Percentiles rank a stretch among this genome's conserved stretches.
phyloP scores from a whole-genome alignment of 192 early-diverging fungal species.

The Phycomyces blakesleeanus region DNA sequence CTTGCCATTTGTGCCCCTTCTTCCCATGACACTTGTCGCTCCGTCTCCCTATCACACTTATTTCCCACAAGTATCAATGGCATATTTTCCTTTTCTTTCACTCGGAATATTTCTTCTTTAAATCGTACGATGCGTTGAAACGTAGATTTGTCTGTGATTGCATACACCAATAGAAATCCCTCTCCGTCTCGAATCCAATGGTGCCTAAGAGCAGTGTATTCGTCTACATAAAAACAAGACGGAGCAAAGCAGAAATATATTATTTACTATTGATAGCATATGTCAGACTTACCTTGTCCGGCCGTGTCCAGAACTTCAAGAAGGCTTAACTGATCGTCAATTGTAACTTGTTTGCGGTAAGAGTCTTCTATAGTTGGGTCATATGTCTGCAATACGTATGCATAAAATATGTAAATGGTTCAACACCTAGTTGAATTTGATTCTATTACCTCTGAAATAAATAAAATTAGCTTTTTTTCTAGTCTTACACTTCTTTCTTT shows the following conservation, averaged over 20 bases:
- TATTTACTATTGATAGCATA: no score
- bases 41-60: slow-evolving; percentile 80
- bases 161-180: slow-evolving; percentile 83
- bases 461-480: no score
- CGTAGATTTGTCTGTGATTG: slow-evolving; percentile 75
- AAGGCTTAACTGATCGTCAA: slow-evolving; percentile 93
- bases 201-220: slow-evolving; percentile 73
- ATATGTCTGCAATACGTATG: slow-evolving; percentile 60
- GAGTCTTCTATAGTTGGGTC: slow-evolving; percentile 98
- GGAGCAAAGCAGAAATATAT: neutral
- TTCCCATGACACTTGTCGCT: slow-evolving; percentile 75
- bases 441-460: neutral
- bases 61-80: slow-evolving; percentile 86
- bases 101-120: slow-evolving; percentile 75
- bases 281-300: slow-evolving; percentile 53
- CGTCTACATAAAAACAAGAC: slow-evolving; percentile 36
- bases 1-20: slow-evolving; percentile 71
- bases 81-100: slow-evolving; percentile 76
- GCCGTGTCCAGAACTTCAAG: slow-evolving; percentile 96
- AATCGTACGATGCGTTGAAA: slow-evolving; percentile 79
- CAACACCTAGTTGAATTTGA: no score
- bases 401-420: no score
- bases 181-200: slow-evolving; percentile 78
- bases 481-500: no score
- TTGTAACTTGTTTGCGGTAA: slow-evolving; percentile 94